These are phyloP conservation scores for Colletotrichum tofieldiae DNA, from an alignment of 2,329 filamentous ascomycete genomes.

Conservation along the genomic window DNA sequence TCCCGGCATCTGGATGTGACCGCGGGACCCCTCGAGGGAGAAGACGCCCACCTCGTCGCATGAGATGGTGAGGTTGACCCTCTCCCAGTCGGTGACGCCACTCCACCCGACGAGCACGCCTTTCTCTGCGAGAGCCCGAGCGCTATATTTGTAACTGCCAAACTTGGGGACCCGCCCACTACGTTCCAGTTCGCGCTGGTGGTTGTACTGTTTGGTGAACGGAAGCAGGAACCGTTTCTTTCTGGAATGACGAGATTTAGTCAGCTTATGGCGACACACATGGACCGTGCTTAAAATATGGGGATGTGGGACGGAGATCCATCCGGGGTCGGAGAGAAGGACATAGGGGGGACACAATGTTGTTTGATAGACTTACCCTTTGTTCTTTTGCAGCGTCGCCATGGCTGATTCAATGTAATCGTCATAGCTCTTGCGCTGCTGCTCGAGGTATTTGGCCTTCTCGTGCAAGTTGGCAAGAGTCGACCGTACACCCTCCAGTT, in stretches of 20 bases:
- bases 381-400: slow-evolving; percentile 96
- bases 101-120: slow-evolving; percentile 95
- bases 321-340: slow-evolving; percentile 11
- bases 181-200: slow-evolving; percentile 94
- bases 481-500: slow-evolving; percentile 86
- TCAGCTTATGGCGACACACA: slow-evolving; percentile 45
- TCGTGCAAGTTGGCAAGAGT: slow-evolving; percentile 84
- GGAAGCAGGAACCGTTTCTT: slow-evolving; percentile 95
- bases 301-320: slow-evolving; percentile 10
- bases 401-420: slow-evolving; percentile 99
- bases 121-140: slow-evolving; percentile 89
- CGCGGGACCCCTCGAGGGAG: slow-evolving; percentile 89
- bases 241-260: slow-evolving; percentile 56
- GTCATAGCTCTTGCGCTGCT: slow-evolving; percentile 97
- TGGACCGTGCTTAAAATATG: slow-evolving; percentile 42
- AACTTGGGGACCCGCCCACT: slow-evolving; percentile 94
- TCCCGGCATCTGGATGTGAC: slow-evolving; percentile 95
- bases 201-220: slow-evolving; percentile 99
- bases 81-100: slow-evolving; percentile 89
- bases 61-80: slow-evolving; percentile 93
- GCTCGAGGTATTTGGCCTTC: slow-evolving; percentile 93
- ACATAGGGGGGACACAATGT: not conserved
- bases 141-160: slow-evolving; percentile 97
- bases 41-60: slow-evolving; percentile 96
- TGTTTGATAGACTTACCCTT: slow-evolving; percentile 72